Evolutionary conservation across 1,284 basidiomycete genomes (phyloP).

Genomic region (Cutaneotrichosporon sp.): DNA sequence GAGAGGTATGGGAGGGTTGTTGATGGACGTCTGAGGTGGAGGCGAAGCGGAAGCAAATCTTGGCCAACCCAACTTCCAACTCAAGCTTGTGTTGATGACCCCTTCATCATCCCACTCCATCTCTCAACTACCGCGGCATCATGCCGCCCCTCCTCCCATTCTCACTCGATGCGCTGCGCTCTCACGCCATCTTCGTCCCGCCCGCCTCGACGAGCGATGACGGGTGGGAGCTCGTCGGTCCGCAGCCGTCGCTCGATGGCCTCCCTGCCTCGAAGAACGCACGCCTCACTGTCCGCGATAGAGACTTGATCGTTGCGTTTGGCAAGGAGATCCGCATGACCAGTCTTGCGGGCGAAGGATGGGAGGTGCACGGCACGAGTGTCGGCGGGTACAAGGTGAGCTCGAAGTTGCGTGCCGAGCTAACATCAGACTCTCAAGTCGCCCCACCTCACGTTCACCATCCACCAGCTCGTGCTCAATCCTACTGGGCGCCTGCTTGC

Average conservation of each 20-base stretch:
- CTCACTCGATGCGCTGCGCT: constrained; percentile 36
- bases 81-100: not conserved
- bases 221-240: constrained; percentile 46
- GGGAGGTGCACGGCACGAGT: constrained; percentile 33
- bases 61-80: not conserved
- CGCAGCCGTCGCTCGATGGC: constrained; percentile 9
- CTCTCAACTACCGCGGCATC: not conserved
- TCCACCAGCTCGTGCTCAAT: constrained; percentile 76
- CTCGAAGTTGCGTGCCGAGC: too few relatives aligned
- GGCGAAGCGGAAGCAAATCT: constrained; percentile 7
- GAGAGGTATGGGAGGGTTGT: too few relatives aligned
- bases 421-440: constrained; percentile 67
- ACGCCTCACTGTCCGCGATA: constrained; percentile 75
- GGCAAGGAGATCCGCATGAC: constrained; percentile 80
- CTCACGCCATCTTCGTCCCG: constrained; percentile 47
- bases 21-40: not conserved
- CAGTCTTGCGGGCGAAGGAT: constrained; percentile 63
- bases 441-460: constrained; percentile 76
- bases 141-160: constrained; percentile 30
- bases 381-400: constrained; percentile 69
- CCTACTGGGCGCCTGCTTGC: constrained; percentile 85
- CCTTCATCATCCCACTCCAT: not conserved
- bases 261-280: constrained; percentile 18
- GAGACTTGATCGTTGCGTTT: constrained; percentile 79
- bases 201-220: constrained; percentile 31